Evolutionary conservation across 495 filamentous ascomycete species (phyloP).

Genomic region (Penicillium dipodomyicola): DNA sequence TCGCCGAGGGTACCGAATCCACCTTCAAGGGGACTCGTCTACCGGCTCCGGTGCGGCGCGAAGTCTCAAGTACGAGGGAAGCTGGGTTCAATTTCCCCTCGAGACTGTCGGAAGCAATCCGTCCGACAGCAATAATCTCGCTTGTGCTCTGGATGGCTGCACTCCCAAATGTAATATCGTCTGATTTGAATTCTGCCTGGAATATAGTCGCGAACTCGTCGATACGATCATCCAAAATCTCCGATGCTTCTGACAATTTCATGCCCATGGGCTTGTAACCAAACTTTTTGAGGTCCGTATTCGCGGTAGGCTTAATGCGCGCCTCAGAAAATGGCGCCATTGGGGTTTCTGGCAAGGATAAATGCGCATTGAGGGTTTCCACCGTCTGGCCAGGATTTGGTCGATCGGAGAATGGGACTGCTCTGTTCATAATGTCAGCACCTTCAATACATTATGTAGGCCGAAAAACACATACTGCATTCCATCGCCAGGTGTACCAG

Average conservation of each 20-base stretch:
- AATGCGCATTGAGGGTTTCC: conserved; percentile 77
- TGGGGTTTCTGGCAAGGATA: conserved; percentile 65
- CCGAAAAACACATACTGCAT: conserved; percentile 30
- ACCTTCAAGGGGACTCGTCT: conserved; percentile 77
- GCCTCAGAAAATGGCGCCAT: conserved; percentile 69
- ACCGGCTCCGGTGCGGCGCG: conserved; percentile 78
- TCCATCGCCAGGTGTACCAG: conserved; percentile 25
- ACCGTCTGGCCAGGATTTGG: conserved; percentile 73
- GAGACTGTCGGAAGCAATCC: conserved; percentile 80
- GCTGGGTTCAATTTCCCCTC: conserved; percentile 81
- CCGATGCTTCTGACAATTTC: conserved; percentile 87
- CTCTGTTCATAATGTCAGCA: conserved; percentile 34
- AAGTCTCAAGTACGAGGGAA: conserved; percentile 84
- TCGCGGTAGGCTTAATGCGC: conserved; percentile 76
- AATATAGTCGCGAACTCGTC: conserved; percentile 76
- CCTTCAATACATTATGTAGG: background rate
- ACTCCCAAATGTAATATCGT: conserved; percentile 82
- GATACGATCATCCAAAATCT: conserved; percentile 91
- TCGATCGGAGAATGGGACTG: conserved; percentile 66
- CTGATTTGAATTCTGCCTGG: conserved; percentile 70
- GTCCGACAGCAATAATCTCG: conserved; percentile 85
- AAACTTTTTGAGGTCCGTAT: conserved; percentile 85
- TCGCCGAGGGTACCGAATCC: conserved; percentile 62
- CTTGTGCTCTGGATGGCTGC: conserved; percentile 77
- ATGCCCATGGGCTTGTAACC: conserved; percentile 89